Evolutionary conservation across 768 basidiomycete genomes (phyloP).

Genomic region (Agaricus sinodeliciosus): DNA sequence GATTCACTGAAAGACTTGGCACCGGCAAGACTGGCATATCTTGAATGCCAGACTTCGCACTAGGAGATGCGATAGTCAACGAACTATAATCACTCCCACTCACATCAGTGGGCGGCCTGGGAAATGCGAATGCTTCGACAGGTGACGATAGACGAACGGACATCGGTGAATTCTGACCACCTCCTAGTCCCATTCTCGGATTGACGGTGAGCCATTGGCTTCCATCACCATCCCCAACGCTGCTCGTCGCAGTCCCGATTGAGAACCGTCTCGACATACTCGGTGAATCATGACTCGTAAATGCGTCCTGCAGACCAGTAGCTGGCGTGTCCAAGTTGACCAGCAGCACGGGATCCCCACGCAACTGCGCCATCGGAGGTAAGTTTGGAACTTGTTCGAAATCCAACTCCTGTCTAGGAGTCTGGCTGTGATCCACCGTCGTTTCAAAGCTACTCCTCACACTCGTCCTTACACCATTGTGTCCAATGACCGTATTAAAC

Average conservation of each 20-base stretch:
- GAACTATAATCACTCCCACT: neutral
- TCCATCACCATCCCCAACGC: constrained; percentile 15
- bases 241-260: constrained; percentile 30
- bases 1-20: neutral
- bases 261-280: constrained; percentile 26
- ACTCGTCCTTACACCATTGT: neutral
- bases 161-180: constrained; percentile 37
- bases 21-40: neutral
- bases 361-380: constrained; percentile 53
- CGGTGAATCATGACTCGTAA: constrained; percentile 9
- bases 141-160: constrained; percentile 62
- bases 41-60: neutral
- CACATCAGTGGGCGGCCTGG: constrained; percentile 43
- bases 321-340: constrained; percentile 23
- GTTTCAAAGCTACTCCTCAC: constrained; percentile 62
- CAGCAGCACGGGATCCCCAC: constrained; percentile 26
- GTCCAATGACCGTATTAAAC: neutral
- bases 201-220: constrained; percentile 35
- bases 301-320: neutral
- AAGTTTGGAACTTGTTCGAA: constrained; percentile 27
- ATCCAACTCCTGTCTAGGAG: constrained; percentile 16
- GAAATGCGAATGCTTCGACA: constrained; percentile 64
- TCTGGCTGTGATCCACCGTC: constrained; percentile 41
- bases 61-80: neutral
- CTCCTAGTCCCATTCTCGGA: constrained; percentile 20